These are phyloP conservation scores for Calonectria pteridis DNA, from an alignment of 2,329 filamentous ascomycete species.

Conservation along the genomic window DNA sequence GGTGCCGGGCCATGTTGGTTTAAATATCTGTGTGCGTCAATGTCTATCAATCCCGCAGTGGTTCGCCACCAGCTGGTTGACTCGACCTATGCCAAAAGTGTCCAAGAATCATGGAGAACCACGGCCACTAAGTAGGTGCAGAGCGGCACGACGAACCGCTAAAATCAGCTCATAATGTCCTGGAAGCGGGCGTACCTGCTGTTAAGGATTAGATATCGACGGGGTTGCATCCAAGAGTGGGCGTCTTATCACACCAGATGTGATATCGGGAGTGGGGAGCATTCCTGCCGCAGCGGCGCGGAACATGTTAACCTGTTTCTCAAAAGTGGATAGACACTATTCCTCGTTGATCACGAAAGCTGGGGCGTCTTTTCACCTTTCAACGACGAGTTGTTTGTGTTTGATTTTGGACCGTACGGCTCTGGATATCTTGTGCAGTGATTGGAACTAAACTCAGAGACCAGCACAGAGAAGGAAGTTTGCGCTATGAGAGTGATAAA, in stretches of 20 bases:
- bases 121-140: neutral
- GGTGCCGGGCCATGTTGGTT: neutral
- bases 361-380: neutral
- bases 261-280: slow-evolving; percentile 25
- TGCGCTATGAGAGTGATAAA: neutral
- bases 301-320: neutral
- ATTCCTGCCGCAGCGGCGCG: neutral
- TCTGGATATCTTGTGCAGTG: neutral
- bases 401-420: neutral
- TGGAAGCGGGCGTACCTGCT: slow-evolving; percentile 7
- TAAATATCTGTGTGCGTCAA: slow-evolving; percentile 3
- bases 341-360: neutral
- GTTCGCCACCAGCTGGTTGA: neutral
- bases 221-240: slow-evolving; percentile 18
- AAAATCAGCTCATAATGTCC: neutral
- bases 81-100: neutral
- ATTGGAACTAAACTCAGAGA: neutral
- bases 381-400: neutral
- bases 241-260: slow-evolving; percentile 6
- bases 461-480: neutral
- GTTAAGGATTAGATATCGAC: neutral
- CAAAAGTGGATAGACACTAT: slow-evolving; percentile 1
- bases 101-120: slow-evolving; percentile 3
- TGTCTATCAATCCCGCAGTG: neutral
- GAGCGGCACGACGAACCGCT: neutral